phyloP scores from a whole-genome alignment of 768 basidiomycete species.

The Serendipita sp. region DNA sequence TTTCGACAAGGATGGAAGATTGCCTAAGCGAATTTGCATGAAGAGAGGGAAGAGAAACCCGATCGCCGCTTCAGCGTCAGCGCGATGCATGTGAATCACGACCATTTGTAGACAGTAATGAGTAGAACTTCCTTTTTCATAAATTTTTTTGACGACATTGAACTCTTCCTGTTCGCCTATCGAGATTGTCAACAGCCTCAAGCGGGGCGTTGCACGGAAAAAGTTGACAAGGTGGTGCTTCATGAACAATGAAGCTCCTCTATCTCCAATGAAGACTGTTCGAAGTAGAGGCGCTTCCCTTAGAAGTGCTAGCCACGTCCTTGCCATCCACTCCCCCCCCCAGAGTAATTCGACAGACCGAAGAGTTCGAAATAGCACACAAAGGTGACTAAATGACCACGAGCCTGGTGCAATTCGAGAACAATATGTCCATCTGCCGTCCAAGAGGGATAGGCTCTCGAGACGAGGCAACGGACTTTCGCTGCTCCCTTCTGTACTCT shows the following conservation, averaged over 20 bases:
- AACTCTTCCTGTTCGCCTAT: too few relatives aligned
- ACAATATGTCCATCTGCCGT: background rate
- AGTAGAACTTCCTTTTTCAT: too few relatives aligned
- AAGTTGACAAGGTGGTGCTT: too few relatives aligned
- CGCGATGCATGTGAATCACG: background rate
- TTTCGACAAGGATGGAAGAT: background rate
- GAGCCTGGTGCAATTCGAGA: background rate
- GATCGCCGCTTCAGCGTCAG: background rate
- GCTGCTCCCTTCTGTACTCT: background rate
- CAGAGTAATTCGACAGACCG: background rate
- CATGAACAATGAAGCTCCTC: too few relatives aligned
- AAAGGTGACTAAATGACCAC: background rate
- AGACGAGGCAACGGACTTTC: background rate
- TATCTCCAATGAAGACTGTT: too few relatives aligned
- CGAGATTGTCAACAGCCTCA: too few relatives aligned
- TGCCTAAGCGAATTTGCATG: background rate
- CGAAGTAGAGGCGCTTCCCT: background rate
- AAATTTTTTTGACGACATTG: too few relatives aligned
- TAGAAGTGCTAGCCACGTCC: background rate
- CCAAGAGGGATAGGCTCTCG: background rate
- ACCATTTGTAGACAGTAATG: background rate
- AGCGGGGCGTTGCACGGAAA: too few relatives aligned
- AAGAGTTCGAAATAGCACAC: background rate
- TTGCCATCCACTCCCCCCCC: background rate
- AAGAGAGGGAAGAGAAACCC: background rate